Evolutionary conservation across 495 filamentous ascomycete genomes (phyloP).

Genomic region (Trichoderma erinaceum): DNA sequence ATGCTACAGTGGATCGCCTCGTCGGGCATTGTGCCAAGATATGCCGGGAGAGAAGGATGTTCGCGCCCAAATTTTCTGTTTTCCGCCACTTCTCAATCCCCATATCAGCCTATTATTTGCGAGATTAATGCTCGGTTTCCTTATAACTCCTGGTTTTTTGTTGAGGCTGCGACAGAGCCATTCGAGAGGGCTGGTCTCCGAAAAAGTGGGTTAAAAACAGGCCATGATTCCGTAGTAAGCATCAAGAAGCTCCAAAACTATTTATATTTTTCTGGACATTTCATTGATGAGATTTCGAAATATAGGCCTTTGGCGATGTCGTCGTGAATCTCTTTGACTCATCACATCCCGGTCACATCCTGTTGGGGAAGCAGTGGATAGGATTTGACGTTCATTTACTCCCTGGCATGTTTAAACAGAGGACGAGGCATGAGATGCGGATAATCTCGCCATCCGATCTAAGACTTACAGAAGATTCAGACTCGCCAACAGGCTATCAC

Average conservation of each 20-base stretch:
- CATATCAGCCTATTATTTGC: background rate
- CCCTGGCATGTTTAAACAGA: background rate
- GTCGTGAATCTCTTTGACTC: background rate
- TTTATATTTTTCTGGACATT: background rate
- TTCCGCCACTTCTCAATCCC: background rate
- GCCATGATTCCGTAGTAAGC: background rate
- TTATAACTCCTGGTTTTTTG: background rate
- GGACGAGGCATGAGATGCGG: background rate
- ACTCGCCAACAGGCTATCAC: background rate
- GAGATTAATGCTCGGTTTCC: background rate
- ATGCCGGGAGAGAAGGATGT: background rate
- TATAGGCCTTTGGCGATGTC: background rate
- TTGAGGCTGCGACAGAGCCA: background rate
- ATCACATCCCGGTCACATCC: background rate
- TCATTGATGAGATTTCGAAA: background rate
- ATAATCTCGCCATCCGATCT: background rate
- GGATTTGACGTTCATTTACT: background rate
- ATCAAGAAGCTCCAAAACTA: background rate
- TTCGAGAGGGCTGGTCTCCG: background rate
- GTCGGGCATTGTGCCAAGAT: background rate
- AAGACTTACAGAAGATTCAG: background rate
- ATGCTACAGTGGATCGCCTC: background rate
- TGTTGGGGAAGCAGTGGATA: background rate
- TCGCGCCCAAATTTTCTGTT: background rate
- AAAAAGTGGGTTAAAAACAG: background rate